These are phyloP conservation scores for Capsicum chinense DNA, from an alignment of 257 asterid genomes.

Conservation along the genomic window DNA sequence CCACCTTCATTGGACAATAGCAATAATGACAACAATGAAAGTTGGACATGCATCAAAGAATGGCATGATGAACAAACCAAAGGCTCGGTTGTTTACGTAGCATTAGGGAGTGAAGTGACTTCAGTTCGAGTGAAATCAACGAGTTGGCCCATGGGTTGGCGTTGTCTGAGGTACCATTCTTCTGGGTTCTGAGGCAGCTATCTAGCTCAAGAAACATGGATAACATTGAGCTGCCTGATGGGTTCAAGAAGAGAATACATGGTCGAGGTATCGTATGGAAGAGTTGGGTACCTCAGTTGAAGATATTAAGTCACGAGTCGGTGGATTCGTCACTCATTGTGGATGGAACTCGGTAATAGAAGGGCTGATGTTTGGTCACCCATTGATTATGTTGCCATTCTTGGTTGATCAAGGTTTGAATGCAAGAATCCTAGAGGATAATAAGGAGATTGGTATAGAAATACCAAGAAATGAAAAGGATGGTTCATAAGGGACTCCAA, in stretches of 20 bases:
- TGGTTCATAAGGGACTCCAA: conserved; percentile 35
- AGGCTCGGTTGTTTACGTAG: conserved; percentile 37
- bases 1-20: conserved; percentile 16
- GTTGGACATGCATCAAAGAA: conserved; percentile 24
- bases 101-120: conserved; percentile 43
- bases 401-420: conserved; percentile 45
- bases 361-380: conserved; percentile 39
- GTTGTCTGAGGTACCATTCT: conserved; percentile 38
- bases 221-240: conserved; percentile 33
- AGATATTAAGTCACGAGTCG: conserved; percentile 39
- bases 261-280: conserved; percentile 39
- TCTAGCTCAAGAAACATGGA: conserved; percentile 22
- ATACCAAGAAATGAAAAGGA: conserved; percentile 41
- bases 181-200: conserved; percentile 41
- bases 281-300: conserved; percentile 48
- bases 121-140: conserved; percentile 34
- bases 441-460: conserved; percentile 40
- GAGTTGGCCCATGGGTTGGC: conserved; percentile 44
- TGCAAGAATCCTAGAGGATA: conserved; percentile 43
- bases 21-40: not conserved
- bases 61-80: conserved; percentile 36
- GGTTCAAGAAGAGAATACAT: conserved; percentile 37
- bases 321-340: conserved; percentile 28
- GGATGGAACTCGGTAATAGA: conserved; percentile 46
- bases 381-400: conserved; percentile 47